Conservation (phyloP, 2,329 filamentous ascomycete species). For the Neonectria sp. region DNA sequence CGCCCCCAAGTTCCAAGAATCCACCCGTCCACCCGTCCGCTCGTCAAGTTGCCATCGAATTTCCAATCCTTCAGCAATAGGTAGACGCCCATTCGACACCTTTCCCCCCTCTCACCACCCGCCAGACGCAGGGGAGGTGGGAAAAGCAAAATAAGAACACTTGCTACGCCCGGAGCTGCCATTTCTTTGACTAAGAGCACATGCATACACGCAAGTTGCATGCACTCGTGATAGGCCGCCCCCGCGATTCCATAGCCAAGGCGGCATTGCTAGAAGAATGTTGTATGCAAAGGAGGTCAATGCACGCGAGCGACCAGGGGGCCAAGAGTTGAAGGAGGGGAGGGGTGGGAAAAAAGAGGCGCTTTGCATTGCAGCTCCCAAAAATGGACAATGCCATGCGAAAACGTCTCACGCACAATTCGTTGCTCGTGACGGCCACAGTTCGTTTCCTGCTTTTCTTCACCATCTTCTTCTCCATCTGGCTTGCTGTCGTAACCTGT, state of each 20-base stretch:
- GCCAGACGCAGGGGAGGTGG: slow-evolving; percentile 15
- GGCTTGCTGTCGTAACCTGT: background rate
- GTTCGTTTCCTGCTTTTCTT: background rate
- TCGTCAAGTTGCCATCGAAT: background rate
- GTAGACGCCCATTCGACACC: slow-evolving; percentile 10
- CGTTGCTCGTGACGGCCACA: background rate
- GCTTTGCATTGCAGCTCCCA: background rate
- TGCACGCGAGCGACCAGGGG: slow-evolving; percentile 23
- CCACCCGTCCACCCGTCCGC: slow-evolving; percentile 6
- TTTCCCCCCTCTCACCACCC: background rate
- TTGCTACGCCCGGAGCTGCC: background rate
- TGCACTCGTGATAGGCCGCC: slow-evolving; percentile 1
- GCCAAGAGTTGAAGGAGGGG: slow-evolving; percentile 11
- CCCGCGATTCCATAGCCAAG: background rate
- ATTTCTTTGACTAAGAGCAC: slow-evolving; percentile 10
- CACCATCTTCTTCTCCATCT: background rate
- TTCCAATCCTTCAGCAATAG: slow-evolving; percentile 22
- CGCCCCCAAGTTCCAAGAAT: slow-evolving; percentile 27
- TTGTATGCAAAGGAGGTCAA: background rate
- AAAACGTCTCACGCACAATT: background rate
- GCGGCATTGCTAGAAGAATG: background rate
- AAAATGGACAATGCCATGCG: background rate
- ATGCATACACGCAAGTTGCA: background rate
- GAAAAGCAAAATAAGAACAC: background rate
- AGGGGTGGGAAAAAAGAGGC: slow-evolving; percentile 13